Percentiles rank a stretch among this genome's conserved stretches.
These are phyloP conservation scores for Knoxdaviesia proteae DNA, from an alignment of 2,329 filamentous ascomycete genomes.

Conservation along the genomic window DNA sequence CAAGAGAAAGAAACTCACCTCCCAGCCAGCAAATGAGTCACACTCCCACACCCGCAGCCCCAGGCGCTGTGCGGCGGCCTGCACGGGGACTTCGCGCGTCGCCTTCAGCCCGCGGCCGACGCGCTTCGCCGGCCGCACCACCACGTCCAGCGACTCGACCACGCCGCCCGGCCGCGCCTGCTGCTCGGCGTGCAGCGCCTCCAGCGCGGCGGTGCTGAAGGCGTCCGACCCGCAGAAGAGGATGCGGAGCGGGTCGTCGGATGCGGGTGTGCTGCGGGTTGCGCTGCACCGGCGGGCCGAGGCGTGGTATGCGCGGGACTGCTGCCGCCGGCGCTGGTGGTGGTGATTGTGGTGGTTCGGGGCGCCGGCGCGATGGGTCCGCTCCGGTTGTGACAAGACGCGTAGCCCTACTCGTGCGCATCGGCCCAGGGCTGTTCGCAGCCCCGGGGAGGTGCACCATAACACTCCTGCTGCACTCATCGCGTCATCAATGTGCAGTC, in stretches of 20 bases:
- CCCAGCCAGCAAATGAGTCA: conserved; percentile 69
- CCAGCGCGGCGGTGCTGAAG: conserved; percentile 65
- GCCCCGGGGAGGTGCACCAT: too few species aligned
- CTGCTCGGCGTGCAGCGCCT: conserved; percentile 44
- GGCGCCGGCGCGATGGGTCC: too few species aligned
- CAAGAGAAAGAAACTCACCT: conserved; percentile 23
- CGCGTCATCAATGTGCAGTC: too few species aligned
- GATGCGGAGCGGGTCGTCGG: conserved; percentile 51
- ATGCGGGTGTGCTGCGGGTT: conserved; percentile 6
- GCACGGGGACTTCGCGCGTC: conserved; percentile 58
- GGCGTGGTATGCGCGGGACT: neutral
- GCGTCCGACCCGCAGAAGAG: conserved; percentile 88
- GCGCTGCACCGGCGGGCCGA: neutral
- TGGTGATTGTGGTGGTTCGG: too few species aligned
- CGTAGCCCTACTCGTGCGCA: too few species aligned
- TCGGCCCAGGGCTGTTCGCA: too few species aligned
- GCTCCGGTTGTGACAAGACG: too few species aligned
- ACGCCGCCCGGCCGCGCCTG: conserved; percentile 21
- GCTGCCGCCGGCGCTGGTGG: too few species aligned
- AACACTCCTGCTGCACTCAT: too few species aligned
- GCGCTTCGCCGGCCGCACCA: conserved; percentile 62
- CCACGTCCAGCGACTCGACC: conserved; percentile 65
- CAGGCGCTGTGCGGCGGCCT: conserved; percentile 40
- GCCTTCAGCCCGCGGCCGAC: conserved; percentile 53
- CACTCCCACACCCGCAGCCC: conserved; percentile 49